Conservation (phyloP, 176 grass and related monocot species). For the Cenchrus fungigraminus region DNA sequence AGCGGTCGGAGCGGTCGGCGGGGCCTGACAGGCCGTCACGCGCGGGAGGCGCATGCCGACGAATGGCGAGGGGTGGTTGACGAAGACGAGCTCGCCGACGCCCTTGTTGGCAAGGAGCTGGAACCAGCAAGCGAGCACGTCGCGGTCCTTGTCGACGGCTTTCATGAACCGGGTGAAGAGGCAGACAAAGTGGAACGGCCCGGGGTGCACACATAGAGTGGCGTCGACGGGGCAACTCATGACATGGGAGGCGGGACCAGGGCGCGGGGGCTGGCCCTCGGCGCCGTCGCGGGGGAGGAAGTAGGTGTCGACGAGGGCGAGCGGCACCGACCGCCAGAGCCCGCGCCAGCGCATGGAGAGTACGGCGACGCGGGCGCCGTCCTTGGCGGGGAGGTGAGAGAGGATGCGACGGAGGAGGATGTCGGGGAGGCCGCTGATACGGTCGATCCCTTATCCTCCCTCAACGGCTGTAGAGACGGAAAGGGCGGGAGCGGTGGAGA, state of each 20-base stretch:
- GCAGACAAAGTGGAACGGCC: constrained; percentile 34
- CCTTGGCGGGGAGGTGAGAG: constrained; percentile 29
- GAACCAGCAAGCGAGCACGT: constrained; percentile 21
- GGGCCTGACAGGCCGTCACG: no score
- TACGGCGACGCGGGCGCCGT: constrained; percentile 28
- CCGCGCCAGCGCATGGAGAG: constrained; percentile 35
- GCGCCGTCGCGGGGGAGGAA: constrained; percentile 18
- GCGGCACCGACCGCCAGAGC: constrained; percentile 30
- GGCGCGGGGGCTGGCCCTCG: not conserved
- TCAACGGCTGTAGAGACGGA: not conserved
- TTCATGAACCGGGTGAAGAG: constrained; percentile 6
- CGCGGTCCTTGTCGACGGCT: not conserved
- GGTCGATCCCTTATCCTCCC: not conserved
- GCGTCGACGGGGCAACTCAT: not conserved
- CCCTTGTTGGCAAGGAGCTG: constrained; percentile 24
- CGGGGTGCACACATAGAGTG: constrained; percentile 24
- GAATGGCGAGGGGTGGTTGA: constrained; percentile 15
- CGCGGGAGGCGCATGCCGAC: not conserved
- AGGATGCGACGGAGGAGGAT: constrained; percentile 5
- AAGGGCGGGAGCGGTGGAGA: not conserved
- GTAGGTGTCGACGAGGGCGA: constrained; percentile 37
- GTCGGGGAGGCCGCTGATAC: constrained; percentile 32
- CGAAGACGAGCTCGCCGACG: constrained; percentile 24
- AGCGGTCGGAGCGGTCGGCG: no score
- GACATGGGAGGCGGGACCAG: not conserved